Conservation (phyloP, 2,329 filamentous ascomycete genomes). For the Coniochaeta sp. region DNA sequence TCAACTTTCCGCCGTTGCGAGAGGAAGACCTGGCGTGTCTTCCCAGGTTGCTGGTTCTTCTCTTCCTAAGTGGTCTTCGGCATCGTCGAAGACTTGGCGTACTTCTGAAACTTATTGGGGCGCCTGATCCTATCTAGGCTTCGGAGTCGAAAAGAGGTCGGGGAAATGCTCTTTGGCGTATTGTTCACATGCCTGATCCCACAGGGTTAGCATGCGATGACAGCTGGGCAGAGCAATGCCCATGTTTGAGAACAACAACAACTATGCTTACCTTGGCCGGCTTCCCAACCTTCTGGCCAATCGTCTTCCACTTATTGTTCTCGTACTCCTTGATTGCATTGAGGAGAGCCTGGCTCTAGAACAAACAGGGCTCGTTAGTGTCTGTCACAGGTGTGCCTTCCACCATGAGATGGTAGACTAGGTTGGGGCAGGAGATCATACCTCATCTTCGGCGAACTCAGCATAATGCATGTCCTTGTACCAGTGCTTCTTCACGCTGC, state of each 20-base stretch:
- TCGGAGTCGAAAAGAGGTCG: neutral
- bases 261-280: conserved; percentile 72
- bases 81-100: no score
- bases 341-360: conserved; percentile 66
- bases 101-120: no score
- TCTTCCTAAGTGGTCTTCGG: neutral
- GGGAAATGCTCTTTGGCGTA: conserved; percentile 93
- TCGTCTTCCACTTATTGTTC: conserved; percentile 96
- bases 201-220: conserved; percentile 1
- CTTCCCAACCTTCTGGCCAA: conserved; percentile 94
- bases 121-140: neutral
- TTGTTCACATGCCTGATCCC: conserved; percentile 48
- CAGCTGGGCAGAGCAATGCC: neutral
- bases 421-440: conserved; percentile 31
- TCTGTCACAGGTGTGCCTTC: neutral
- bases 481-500: conserved; percentile 99
- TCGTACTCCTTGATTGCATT: conserved; percentile 98
- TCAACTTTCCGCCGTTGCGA: neutral
- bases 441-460: conserved; percentile 96
- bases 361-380: conserved; percentile 1
- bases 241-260: neutral
- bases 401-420: neutral
- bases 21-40: no score
- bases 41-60: no score
- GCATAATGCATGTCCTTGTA: conserved; percentile 99